phyloP scores from a whole-genome alignment of 2,329 filamentous ascomycete species.

The Epichloe bromicola region DNA sequence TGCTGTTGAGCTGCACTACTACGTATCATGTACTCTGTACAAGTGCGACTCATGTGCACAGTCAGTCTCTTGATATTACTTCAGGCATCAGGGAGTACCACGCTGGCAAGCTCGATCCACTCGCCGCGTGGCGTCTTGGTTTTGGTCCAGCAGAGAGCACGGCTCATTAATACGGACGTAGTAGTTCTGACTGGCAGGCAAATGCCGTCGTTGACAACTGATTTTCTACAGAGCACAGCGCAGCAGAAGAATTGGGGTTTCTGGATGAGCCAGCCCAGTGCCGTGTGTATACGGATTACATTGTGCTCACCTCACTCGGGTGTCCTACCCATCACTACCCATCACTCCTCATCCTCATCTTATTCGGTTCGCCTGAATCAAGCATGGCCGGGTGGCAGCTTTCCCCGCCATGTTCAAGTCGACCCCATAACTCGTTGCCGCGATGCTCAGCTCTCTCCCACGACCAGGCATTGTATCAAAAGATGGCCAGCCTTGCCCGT shows the following conservation, averaged over 20 bases:
- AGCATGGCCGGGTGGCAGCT: too few relatives aligned
- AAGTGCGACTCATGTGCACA: neutral
- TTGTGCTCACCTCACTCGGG: too few relatives aligned
- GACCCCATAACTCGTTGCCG: neutral
- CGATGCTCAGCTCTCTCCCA: neutral
- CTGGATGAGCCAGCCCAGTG: neutral
- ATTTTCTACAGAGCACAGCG: neutral
- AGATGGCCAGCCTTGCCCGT: neutral
- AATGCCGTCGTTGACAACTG: neutral
- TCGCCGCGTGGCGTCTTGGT: constrained; percentile 6
- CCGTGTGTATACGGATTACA: neutral
- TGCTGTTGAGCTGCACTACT: too few relatives aligned
- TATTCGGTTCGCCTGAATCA: too few relatives aligned
- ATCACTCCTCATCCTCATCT: too few relatives aligned
- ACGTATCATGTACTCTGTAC: too few relatives aligned
- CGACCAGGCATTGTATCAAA: neutral
- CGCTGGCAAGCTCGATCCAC: neutral
- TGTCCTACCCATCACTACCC: too few relatives aligned
- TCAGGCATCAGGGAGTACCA: neutral
- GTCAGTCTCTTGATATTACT: neutral
- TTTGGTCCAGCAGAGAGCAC: neutral
- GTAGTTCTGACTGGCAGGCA: neutral
- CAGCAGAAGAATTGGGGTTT: neutral
- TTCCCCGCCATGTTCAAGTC: too few relatives aligned
- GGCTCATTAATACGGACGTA: too few relatives aligned